These are phyloP conservation scores for Suhomyces tanzawaensis DNA, from an alignment of 805 yeast species.

Conservation along the genomic window DNA sequence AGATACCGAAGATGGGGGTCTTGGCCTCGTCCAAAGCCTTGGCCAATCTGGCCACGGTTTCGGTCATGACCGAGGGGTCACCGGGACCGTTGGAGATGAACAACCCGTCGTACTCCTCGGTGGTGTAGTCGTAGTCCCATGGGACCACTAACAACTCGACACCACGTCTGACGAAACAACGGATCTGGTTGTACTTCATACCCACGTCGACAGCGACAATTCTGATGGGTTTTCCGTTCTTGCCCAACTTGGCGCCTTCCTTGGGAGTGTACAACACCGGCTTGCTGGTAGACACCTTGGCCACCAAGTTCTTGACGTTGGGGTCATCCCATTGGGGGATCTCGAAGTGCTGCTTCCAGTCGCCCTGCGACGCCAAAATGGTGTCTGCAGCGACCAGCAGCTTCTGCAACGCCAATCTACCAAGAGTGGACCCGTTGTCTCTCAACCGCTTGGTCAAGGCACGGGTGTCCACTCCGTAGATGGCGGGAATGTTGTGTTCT, in stretches of 20 bases:
- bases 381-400: slow-evolving; percentile 27
- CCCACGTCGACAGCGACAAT: slow-evolving; percentile 95
- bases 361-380: slow-evolving; percentile 28
- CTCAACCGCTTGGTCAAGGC: slow-evolving; percentile 90
- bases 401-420: slow-evolving; percentile 73
- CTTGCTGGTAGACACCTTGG: slow-evolving; percentile 76
- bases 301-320: slow-evolving; percentile 86
- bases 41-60: slow-evolving; percentile 59
- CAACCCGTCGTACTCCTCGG: slow-evolving; percentile 88
- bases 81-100: slow-evolving; percentile 99
- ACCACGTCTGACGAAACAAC: slow-evolving; percentile 95
- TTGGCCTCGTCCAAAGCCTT: slow-evolving; percentile 59
- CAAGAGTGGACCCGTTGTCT: slow-evolving; percentile 88
- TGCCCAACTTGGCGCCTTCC: slow-evolving; percentile 50
- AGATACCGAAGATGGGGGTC: slow-evolving; percentile 95
- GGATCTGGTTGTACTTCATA: slow-evolving; percentile 95
- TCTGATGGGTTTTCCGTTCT: slow-evolving; percentile 73
- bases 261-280: slow-evolving; percentile 79
- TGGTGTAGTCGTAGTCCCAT: slow-evolving; percentile 83
- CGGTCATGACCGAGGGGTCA: slow-evolving; percentile 86
- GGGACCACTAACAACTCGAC: slow-evolving; percentile 95
- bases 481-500: slow-evolving; percentile 89
- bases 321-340: slow-evolving; percentile 93
- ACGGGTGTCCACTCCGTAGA: slow-evolving; percentile 97
- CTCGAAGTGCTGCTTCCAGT: slow-evolving; percentile 65